phyloP scores from a whole-genome alignment of 345 rosid genomes.

The Salix suchowensis region DNA sequence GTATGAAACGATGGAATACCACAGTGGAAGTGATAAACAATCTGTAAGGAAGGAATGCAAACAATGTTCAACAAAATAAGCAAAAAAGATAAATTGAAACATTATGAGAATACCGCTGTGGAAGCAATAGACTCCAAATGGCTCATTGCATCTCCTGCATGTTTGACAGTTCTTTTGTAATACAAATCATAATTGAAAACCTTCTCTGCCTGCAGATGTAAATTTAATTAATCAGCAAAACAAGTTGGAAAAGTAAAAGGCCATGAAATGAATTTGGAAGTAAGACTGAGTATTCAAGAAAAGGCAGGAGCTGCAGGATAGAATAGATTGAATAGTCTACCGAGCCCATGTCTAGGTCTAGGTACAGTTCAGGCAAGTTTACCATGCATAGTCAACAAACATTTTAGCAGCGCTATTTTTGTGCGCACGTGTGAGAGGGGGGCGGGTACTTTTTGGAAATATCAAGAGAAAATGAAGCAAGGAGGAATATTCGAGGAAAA shows the following conservation, averaged over 20 bases:
- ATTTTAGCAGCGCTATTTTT: neutral
- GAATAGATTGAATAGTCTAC: neutral
- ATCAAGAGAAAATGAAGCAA: neutral
- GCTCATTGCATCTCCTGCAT: constrained; percentile 41
- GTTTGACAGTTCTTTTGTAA: constrained; percentile 30
- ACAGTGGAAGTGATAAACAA: neutral
- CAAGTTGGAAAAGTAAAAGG: neutral
- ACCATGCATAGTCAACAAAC: neutral
- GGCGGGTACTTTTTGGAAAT: neutral
- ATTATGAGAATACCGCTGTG: constrained; percentile 31
- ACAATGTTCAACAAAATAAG: neutral
- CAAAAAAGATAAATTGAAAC: neutral
- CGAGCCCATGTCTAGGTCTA: neutral
- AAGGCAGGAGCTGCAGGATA: neutral
- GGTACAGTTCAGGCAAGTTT: neutral
- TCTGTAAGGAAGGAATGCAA: neutral
- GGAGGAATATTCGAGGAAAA: neutral
- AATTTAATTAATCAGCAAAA: neutral
- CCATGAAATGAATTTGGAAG: neutral
- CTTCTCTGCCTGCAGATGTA: constrained; percentile 34
- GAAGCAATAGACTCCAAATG: constrained; percentile 42
- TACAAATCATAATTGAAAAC: constrained; percentile 35
- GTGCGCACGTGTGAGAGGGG: neutral
- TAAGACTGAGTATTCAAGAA: neutral
- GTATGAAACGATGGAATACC: neutral